Conservation (phyloP, 495 filamentous ascomycete genomes). For the Arthonia radiata region DNA sequence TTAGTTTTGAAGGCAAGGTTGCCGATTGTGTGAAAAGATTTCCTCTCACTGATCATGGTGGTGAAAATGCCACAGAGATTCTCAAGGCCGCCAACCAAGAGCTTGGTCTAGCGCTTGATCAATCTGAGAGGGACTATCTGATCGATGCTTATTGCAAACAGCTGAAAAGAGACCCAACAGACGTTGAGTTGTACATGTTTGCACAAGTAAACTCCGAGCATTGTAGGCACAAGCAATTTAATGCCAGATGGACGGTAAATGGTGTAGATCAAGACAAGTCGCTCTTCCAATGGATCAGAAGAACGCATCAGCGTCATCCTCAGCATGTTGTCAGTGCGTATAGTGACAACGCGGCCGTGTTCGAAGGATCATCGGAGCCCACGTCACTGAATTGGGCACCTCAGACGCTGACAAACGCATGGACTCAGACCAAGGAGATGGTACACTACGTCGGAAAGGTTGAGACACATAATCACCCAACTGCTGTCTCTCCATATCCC, state of each 20-base stretch:
- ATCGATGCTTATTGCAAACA: constrained; percentile 53
- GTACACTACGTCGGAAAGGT: constrained; percentile 86
- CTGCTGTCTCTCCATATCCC: constrained; percentile 68
- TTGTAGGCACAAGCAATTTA: constrained; percentile 66
- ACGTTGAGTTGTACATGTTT: constrained; percentile 98
- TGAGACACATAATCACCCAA: constrained; percentile 95
- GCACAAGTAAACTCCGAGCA: constrained; percentile 85
- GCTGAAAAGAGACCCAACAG: constrained; percentile 45
- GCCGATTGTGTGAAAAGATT: constrained; percentile 48
- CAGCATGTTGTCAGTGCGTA: constrained; percentile 76
- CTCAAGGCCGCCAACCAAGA: constrained; percentile 61
- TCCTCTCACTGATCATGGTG: constrained; percentile 31
- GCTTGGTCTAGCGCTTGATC: constrained; percentile 65
- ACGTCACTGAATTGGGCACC: constrained; percentile 73
- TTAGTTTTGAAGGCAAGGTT: constrained; percentile 57
- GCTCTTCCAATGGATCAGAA: constrained; percentile 85
- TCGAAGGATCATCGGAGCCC: constrained; percentile 49
- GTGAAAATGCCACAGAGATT: constrained; percentile 35
- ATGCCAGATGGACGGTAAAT: constrained; percentile 94
- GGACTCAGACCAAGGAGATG: constrained; percentile 64
- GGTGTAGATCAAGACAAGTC: constrained; percentile 50
- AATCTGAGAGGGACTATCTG: constrained; percentile 80
- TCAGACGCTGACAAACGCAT: constrained; percentile 56
- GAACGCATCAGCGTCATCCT: constrained; percentile 62
- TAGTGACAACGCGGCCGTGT: constrained; percentile 87